Evolutionary conservation across 805 yeast species (phyloP).

Genomic region (Lipomyces mesembrius): DNA sequence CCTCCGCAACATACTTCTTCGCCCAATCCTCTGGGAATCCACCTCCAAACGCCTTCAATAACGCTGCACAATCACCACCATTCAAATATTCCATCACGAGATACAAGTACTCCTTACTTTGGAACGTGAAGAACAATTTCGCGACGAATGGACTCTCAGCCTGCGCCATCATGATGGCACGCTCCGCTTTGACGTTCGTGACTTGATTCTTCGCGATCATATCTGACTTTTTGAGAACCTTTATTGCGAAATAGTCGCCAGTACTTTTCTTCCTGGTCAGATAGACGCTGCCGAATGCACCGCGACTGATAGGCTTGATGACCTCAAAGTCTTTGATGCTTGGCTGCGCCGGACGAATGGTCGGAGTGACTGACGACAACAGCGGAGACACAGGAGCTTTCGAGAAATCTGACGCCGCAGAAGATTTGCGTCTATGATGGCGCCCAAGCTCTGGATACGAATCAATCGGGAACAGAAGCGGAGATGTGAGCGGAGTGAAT

Average conservation of each 20-base stretch:
- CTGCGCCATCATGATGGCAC: conserved; percentile 98
- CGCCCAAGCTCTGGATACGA: conserved; percentile 30
- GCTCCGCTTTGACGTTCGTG: conserved; percentile 88
- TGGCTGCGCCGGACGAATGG: conserved; percentile 60
- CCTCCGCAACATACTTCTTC: conserved; percentile 82
- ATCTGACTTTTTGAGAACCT: conserved; percentile 86
- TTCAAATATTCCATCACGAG: conserved; percentile 95
- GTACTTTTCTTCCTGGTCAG: conserved; percentile 80
- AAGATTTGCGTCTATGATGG: conserved; percentile 42
- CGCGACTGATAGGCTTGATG: conserved; percentile 90
- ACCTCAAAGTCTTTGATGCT: conserved; percentile 88
- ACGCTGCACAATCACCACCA: conserved; percentile 94
- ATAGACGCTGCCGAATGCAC: conserved; percentile 96
- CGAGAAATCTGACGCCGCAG: conserved; percentile 41
- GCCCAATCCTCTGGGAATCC: conserved; percentile 83
- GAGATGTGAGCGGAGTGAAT: conserved; percentile 62
- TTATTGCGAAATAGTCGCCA: conserved; percentile 94
- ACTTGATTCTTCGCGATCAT: conserved; percentile 98
- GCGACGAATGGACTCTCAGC: conserved; percentile 93
- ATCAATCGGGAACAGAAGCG: conserved; percentile 58
- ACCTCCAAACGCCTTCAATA: conserved; percentile 76
- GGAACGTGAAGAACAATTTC: conserved; percentile 83
- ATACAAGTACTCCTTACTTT: conserved; percentile 81
- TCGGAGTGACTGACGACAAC: conserved; percentile 65
- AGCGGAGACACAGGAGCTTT: conserved; percentile 82